phyloP scores from a whole-genome alignment of 2,329 filamentous ascomycete species.

The Fusarium sp. region DNA sequence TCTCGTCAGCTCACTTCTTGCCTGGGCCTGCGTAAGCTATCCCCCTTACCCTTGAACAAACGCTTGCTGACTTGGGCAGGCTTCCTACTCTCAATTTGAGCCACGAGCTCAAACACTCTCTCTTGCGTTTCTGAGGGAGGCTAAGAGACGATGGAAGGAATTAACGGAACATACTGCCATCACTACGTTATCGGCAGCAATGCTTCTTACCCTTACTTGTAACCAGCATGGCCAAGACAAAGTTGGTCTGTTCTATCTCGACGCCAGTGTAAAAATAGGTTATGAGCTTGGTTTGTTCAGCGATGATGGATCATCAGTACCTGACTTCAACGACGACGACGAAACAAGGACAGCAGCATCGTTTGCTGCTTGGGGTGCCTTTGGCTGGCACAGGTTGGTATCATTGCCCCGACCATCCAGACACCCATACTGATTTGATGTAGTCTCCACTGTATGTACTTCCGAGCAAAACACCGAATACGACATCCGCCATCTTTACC shows the following conservation, averaged over 20 bases:
- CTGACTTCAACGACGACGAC: not conserved
- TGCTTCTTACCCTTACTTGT: not conserved
- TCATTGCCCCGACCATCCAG: rapidly evolving
- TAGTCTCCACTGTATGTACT: slow-evolving; percentile 1
- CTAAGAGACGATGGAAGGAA: not conserved
- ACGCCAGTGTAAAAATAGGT: slow-evolving; percentile 2
- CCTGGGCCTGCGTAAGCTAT: slow-evolving; percentile 14
- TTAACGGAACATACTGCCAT: not conserved
- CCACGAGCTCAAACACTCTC: not conserved
- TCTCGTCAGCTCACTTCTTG: slow-evolving; percentile 11
- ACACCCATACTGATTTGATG: rapidly evolving
- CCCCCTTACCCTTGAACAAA: rapidly evolving
- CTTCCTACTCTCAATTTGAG: slow-evolving; percentile 17
- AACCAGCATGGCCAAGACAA: slow-evolving; percentile 7
- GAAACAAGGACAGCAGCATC: not conserved
- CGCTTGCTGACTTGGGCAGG: not conserved
- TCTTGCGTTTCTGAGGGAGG: not conserved
- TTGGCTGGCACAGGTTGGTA: slow-evolving; percentile 17
- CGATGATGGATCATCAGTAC: not conserved
- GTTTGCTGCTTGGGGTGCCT: slow-evolving; percentile 2
- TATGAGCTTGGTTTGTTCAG: not conserved
- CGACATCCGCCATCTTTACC: not conserved
- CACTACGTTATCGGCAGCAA: not conserved
- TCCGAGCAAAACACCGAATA: not conserved
- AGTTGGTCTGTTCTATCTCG: not conserved